Percentiles rank a stretch among this genome's conserved stretches.
Conservation (phyloP, 495 filamentous ascomycete species). For the Aspergillus conjunctus region DNA sequence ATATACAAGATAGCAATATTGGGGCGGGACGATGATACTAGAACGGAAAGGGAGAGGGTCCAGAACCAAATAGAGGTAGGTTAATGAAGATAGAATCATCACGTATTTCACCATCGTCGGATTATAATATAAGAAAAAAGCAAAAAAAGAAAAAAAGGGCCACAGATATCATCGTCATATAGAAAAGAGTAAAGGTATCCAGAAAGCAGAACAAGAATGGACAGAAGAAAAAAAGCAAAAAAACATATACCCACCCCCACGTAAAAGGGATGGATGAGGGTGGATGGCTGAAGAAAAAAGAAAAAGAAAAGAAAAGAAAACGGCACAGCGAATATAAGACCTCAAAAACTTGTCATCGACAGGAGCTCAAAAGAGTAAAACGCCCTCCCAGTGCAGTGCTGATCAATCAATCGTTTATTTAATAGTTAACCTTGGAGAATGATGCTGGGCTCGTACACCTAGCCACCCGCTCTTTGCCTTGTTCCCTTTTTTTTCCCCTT, state of each 20-base stretch:
- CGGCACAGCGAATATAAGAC: background rate
- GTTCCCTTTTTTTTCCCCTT: conserved; percentile 4
- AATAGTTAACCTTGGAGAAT: conserved; percentile 8
- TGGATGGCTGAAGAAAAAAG: conserved; percentile 1
- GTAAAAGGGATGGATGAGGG: background rate
- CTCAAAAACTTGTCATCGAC: conserved; percentile 7
- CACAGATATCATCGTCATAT: conserved; percentile 9
- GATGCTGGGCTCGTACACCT: background rate
- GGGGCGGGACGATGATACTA: background rate
- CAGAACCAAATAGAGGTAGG: no score
- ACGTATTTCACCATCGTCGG: background rate
- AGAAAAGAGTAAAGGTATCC: conserved; percentile 20
- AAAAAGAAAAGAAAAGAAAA: conserved; percentile 3
- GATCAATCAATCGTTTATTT: conserved; percentile 22
- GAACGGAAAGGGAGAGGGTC: background rate
- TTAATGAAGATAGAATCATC: background rate
- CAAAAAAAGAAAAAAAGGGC: background rate
- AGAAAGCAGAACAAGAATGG: conserved; percentile 2
- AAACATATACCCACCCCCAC: conserved; percentile 7
- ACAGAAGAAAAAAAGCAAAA: background rate
- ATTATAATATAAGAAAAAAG: no score
- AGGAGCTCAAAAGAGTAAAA: conserved; percentile 11
- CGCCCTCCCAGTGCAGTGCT: conserved; percentile 29
- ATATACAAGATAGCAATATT: background rate
- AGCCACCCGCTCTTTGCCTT: conserved; percentile 5